Base-by-base conservation (phyloP, 2,329 filamentous ascomycete genomes). In the Coniochaeta ligniaria region DNA sequence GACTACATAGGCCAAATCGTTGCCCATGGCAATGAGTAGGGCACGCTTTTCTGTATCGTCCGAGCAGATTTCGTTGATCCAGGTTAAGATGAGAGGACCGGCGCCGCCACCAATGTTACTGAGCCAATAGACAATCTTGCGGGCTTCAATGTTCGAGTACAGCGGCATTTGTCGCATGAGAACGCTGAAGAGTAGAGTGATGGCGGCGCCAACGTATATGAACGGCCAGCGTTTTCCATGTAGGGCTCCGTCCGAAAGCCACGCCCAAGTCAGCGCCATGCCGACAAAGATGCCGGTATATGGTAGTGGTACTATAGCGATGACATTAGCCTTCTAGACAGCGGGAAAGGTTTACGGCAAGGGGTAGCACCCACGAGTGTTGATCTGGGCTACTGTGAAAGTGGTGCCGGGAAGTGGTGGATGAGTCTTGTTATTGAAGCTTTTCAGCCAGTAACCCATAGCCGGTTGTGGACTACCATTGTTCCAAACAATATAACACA, bases 361-460 rank as follows among this genome's bases (percentile, higher is more conserved):
- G 11, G 17, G 12, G 33, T 6, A 6, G 38, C 16, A 65, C 71
- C 64, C 58, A 74, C 72, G 61, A 52, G 73, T 69, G 58, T 76
- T 74, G 54, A 75, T 75, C 36, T 75, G 64, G 1, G 68, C 26
- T 2, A 74, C 64, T 1, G 71, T 66, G 60, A 69, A 76, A 3
- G 64, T 59, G 1, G 60, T 68, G 2, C 74, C 74, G 0, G 74
- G 74, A 1, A 76, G 68, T 3, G 75, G 74, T 35, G 69, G 52
- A 11, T 52, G 6, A 31, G 72, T 71, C 2, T 66, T 66, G 6
- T 65, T 62, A 36, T 75, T 72, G 64, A 76, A 76, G 60, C 71
- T 74, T 61, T 77, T 76, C 41, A 77, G 65, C 73, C 74, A 77
- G 63, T 75, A 76, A 1, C 74, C 74, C 73, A 77, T 76, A 7